Evolutionary conservation across 257 asterid species (phyloP).

Genomic region (Solanum lignicaule): DNA sequence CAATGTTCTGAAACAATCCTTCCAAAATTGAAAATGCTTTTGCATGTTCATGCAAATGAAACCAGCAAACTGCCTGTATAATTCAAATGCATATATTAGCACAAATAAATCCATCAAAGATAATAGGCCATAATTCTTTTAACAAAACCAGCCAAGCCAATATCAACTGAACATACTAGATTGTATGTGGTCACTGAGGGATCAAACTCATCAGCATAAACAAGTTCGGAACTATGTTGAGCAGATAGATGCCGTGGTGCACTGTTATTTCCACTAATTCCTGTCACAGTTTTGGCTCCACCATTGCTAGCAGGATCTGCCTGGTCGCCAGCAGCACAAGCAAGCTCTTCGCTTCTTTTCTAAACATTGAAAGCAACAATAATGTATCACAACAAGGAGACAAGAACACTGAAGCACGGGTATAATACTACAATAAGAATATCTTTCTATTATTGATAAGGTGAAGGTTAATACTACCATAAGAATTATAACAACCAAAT

Average conservation of each 20-base stretch:
- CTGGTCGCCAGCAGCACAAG: constrained; percentile 42
- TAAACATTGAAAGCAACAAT: constrained; percentile 11
- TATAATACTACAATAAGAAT: neutral
- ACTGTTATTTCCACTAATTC: constrained; percentile 28
- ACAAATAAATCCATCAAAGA: neutral
- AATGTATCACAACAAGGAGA: neutral
- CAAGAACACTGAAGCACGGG: neutral
- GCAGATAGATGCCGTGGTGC: constrained; percentile 21
- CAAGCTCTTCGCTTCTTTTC: constrained; percentile 58
- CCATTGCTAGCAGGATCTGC: constrained; percentile 31
- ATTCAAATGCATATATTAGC: constrained; percentile 5
- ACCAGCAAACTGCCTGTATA: constrained; percentile 81
- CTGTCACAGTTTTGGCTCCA: constrained; percentile 35
- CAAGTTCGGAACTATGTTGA: constrained; percentile 31
- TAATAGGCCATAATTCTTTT: neutral
- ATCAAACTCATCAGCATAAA: constrained; percentile 39
- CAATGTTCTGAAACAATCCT: constrained; percentile 65
- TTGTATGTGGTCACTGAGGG: constrained; percentile 55
- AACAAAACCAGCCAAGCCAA: constrained; percentile 1
- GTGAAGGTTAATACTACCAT: neutral
- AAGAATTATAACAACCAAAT: neutral
- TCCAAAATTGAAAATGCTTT: constrained; percentile 67
- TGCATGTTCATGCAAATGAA: constrained; percentile 77
- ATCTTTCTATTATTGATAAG: neutral
- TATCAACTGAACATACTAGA: constrained; percentile 36